phyloP scores from a whole-genome alignment of 805 yeast species.

The Sugiyamaella smithiae region DNA sequence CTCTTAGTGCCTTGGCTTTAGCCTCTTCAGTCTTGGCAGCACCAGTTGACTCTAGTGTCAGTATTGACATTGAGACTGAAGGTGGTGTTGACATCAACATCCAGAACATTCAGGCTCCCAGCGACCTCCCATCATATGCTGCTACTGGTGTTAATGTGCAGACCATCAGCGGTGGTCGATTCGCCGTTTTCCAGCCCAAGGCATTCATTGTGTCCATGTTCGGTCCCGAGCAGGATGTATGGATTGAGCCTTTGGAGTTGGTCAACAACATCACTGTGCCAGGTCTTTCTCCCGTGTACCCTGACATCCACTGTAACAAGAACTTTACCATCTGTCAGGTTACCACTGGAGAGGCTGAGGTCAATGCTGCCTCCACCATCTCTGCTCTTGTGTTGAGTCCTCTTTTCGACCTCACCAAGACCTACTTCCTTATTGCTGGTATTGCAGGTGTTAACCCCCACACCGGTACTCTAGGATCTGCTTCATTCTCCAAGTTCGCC shows the following conservation, averaged over 20 bases:
- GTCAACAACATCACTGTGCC: conserved; percentile 57
- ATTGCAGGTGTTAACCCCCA: conserved; percentile 64
- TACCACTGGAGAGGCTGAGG: conserved; percentile 69
- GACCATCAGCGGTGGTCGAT: conserved; percentile 5
- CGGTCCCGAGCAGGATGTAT: conserved; percentile 49
- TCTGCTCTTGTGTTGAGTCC: conserved; percentile 54
- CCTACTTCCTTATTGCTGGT: conserved; percentile 63
- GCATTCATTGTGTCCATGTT: conserved; percentile 57
- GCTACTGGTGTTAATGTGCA: conserved; percentile 13
- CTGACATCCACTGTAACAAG: conserved; percentile 52
- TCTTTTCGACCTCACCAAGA: conserved; percentile 53
- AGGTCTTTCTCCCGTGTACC: conserved; percentile 62
- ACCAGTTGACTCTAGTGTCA: conserved; percentile 3
- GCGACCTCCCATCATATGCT: conserved; percentile 10
- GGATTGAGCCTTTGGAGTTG: conserved; percentile 49
- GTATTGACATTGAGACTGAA: conserved; percentile 2
- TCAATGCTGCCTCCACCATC: conserved; percentile 60
- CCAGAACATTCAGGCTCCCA: conserved; percentile 6
- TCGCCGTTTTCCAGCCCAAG: conserved; percentile 41
- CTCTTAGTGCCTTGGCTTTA: conserved; percentile 3
- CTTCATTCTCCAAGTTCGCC: conserved; percentile 57
- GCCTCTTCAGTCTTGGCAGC: neutral
- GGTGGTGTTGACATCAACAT: conserved; percentile 4
- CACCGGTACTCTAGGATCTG: conserved; percentile 56
- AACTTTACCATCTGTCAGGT: conserved; percentile 56